Conservation (phyloP, 768 basidiomycete species). For the Trametes punicea region DNA sequence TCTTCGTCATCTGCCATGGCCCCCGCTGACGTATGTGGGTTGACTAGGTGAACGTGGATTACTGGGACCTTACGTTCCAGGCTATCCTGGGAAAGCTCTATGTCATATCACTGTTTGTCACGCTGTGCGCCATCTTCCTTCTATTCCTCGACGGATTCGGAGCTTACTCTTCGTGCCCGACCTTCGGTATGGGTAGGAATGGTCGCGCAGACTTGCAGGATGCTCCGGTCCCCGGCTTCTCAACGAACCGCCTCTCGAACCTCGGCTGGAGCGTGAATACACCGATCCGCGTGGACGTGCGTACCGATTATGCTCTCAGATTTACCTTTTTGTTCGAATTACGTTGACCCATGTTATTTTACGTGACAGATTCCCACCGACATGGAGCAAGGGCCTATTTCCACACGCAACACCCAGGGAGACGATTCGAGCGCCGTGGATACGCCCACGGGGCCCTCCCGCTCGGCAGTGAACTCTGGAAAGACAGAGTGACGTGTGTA, state of each 20-base stretch:
- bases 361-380: slow-evolving; percentile 10
- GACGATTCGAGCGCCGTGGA: slow-evolving; percentile 8
- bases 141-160: neutral
- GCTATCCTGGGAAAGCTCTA: slow-evolving; percentile 30
- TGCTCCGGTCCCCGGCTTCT: slow-evolving; percentile 8
- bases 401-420: slow-evolving; percentile 1
- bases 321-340: no score
- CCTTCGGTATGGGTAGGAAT: neutral
- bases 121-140: slow-evolving; percentile 21
- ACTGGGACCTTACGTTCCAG: slow-evolving; percentile 29
- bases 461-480: slow-evolving; percentile 1
- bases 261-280: slow-evolving; percentile 10
- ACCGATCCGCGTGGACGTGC: slow-evolving; percentile 15
- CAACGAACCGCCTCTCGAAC: slow-evolving; percentile 8
- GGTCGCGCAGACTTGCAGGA: slow-evolving; percentile 16
- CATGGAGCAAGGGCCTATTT: slow-evolving; percentile 3
- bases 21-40: neutral
- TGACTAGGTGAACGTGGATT: slow-evolving; percentile 19
- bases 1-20: neutral
- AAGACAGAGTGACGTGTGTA: neutral
- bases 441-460: slow-evolving; percentile 4
- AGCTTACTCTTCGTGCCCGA: neutral
- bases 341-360: neutral
- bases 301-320: neutral
- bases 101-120: slow-evolving; percentile 30